Conservation (phyloP, 257 asterid genomes). For the Solanum corneliomulleri region DNA sequence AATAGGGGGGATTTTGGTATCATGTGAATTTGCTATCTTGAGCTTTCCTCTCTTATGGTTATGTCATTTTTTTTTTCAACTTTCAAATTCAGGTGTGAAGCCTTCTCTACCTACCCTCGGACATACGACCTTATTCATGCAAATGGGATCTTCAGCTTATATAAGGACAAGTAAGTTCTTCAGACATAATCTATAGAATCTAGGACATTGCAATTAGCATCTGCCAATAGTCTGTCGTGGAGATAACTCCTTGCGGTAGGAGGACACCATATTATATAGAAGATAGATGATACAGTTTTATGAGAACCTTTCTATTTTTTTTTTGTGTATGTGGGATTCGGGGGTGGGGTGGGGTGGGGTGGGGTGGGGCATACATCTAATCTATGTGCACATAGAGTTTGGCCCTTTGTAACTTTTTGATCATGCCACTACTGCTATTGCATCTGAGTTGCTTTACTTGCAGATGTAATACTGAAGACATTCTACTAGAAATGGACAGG, state of each 20-base stretch:
- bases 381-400: background rate
- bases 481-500: constrained; percentile 32
- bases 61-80: background rate
- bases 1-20: background rate
- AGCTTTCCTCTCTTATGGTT: background rate
- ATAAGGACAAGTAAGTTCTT: constrained; percentile 27
- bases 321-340: background rate
- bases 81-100: constrained; percentile 26
- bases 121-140: constrained; percentile 37
- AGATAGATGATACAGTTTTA: background rate
- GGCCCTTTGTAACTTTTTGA: background rate
- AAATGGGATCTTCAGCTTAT: constrained; percentile 25
- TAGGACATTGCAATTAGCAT: background rate
- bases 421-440: background rate
- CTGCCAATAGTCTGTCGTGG: background rate
- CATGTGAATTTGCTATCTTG: background rate
- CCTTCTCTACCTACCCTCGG: constrained; percentile 35
- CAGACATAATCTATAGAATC: background rate
- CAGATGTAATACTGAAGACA: constrained; percentile 24
- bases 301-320: background rate
- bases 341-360: no score
- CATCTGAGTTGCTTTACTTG: background rate
- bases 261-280: background rate
- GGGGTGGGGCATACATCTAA: background rate
- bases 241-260: background rate